Conservation (phyloP, 2,329 filamentous ascomycete genomes). For the Tolypocladium album region DNA sequence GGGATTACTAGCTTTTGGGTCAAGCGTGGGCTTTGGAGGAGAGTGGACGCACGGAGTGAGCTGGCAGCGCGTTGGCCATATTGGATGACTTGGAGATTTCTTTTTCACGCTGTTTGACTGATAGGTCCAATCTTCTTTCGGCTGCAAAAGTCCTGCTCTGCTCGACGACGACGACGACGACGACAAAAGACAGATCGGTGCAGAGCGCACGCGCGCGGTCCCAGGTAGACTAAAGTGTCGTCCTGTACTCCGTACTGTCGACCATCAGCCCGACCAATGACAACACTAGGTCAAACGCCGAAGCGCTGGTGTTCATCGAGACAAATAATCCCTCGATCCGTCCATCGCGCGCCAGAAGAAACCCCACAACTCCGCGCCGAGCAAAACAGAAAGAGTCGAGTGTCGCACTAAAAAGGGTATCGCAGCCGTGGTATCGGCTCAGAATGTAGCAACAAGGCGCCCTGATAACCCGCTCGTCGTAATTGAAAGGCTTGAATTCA, state of each 20-base stretch:
- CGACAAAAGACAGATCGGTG: too few relatives aligned
- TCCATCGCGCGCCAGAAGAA: neutral
- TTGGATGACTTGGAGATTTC: neutral
- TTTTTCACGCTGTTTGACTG: neutral
- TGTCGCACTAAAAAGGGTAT: neutral
- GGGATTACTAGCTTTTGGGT: slow-evolving; percentile 14
- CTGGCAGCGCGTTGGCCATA: neutral
- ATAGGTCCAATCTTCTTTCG: neutral
- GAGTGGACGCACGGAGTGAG: neutral
- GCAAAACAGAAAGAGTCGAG: neutral
- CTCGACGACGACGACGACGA: too few relatives aligned
- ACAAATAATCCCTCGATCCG: neutral
- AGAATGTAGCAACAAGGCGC: neutral
- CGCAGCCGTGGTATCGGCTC: slow-evolving; percentile 10
- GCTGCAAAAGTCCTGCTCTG: neutral
- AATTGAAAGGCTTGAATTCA: neutral
- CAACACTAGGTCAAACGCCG: neutral
- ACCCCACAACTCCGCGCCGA: neutral
- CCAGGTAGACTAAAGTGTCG: neutral
- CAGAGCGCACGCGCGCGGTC: neutral
- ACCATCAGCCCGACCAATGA: neutral
- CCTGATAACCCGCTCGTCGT: neutral
- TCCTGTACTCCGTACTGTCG: neutral
- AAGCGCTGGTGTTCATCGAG: neutral
- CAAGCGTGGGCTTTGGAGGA: neutral